phyloP scores from a whole-genome alignment of 495 filamentous ascomycete genomes.

The Lasiosphaeria ovina region DNA sequence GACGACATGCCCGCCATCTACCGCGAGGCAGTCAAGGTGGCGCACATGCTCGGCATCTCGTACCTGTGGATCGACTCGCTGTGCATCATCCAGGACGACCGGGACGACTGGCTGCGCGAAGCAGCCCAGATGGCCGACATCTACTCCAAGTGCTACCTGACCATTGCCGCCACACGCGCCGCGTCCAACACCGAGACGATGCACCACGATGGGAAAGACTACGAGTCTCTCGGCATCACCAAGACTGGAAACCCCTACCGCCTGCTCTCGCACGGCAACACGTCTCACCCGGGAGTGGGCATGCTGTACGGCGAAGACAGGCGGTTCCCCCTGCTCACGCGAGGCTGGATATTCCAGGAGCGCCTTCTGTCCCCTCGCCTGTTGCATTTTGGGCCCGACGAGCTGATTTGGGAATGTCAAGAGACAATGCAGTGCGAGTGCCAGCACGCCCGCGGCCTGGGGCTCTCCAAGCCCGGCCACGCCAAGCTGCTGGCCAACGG shows the following conservation, averaged over 20 bases:
- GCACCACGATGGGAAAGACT: too few species aligned
- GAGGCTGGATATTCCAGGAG: background rate
- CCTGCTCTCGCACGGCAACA: background rate
- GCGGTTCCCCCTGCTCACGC: background rate
- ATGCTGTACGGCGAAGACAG: background rate
- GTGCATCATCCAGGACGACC: background rate
- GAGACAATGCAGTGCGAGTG: background rate
- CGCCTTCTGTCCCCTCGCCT: background rate
- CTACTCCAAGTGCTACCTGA: background rate
- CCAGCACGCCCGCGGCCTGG: background rate
- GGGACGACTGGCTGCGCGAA: background rate
- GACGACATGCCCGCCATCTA: background rate
- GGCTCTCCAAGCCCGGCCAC: background rate
- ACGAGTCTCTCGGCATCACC: background rate
- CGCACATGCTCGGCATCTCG: background rate
- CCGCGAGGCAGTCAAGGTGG: background rate
- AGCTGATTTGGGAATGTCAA: background rate
- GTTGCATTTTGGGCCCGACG: background rate
- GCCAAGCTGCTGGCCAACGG: background rate
- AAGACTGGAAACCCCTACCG: background rate
- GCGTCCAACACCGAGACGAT: background rate
- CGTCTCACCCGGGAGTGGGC: background rate
- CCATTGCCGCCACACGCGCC: background rate
- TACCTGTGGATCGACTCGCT: slow-evolving; percentile 5
- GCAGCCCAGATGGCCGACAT: background rate